Percentiles rank a stretch among this genome's conserved stretches.
Evolutionary conservation across 208 protist genomes (phyloP).

Genomic region (Leishmania tarentolae): DNA sequence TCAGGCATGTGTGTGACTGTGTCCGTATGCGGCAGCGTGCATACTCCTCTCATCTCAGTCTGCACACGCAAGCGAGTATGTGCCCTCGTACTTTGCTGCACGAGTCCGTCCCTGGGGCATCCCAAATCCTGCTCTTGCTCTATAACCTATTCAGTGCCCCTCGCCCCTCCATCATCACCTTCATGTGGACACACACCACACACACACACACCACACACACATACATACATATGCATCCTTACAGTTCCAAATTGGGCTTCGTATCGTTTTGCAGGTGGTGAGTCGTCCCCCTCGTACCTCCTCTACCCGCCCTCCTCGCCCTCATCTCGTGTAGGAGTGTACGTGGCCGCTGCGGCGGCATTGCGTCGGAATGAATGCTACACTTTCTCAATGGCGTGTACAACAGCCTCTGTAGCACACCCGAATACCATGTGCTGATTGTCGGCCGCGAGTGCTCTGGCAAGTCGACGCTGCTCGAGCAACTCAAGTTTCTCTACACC

Average conservation of each 20-base stretch:
- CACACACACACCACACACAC: background rate
- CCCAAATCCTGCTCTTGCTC: background rate
- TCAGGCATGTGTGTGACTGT: background rate
- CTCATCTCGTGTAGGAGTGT: background rate
- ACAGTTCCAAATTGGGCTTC: background rate
- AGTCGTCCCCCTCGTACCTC: background rate
- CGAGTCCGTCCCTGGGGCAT: background rate
- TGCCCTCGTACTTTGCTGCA: background rate
- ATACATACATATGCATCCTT: background rate
- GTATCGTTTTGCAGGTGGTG: background rate
- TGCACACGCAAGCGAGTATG: background rate
- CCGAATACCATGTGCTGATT: slow-evolving; percentile 92
- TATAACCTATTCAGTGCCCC: background rate
- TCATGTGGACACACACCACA: background rate
- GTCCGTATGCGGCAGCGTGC: background rate
- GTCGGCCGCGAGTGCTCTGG: slow-evolving; percentile 95
- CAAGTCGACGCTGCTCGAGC: slow-evolving; percentile 99
- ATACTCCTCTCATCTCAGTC: background rate
- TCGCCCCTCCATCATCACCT: background rate
- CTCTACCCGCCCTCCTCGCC: background rate
- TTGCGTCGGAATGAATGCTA: slow-evolving; percentile 48
- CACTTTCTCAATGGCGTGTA: slow-evolving; percentile 69
- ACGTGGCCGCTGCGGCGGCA: background rate
- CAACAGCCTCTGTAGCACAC: slow-evolving; percentile 73
- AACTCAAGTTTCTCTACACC: slow-evolving; percentile 93